phyloP scores from a whole-genome alignment of 129 eudicot species.

The Artemisia tridentata region DNA sequence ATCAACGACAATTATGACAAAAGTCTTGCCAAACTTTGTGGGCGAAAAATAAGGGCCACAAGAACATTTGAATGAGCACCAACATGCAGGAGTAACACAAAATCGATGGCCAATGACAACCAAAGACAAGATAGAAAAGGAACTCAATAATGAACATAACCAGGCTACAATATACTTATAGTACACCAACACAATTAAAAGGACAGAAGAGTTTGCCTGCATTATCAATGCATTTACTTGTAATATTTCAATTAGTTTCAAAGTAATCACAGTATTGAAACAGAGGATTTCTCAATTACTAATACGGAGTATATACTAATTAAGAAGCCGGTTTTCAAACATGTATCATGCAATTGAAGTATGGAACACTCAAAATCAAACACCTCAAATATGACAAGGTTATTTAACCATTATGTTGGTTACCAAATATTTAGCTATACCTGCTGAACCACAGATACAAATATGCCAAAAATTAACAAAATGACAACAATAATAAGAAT shows the following conservation, averaged over 20 bases:
- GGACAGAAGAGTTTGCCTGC: neutral
- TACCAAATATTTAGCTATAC: too few species aligned
- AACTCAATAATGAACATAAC: neutral
- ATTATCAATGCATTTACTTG: neutral
- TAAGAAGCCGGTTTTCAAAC: neutral
- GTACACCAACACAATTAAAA: neutral
- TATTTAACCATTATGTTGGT: neutral
- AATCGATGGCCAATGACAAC: neutral
- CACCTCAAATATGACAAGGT: neutral
- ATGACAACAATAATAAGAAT: too few species aligned
- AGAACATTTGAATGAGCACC: neutral
- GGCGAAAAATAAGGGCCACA: neutral
- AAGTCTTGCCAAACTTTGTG: too few species aligned
- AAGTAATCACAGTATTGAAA: neutral
- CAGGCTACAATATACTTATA: neutral
- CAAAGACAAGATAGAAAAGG: conserved; percentile 1
- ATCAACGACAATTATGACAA: too few species aligned
- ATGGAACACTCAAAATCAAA: neutral
- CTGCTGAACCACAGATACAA: too few species aligned
- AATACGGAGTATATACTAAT: too few species aligned
- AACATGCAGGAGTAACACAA: neutral
- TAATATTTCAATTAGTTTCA: neutral
- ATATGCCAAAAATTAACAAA: too few species aligned
- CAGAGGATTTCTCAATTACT: neutral
- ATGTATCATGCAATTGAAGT: neutral